Evolutionary conservation across 208 protist species (phyloP).

Genomic region (Leishmania mexicana): DNA sequence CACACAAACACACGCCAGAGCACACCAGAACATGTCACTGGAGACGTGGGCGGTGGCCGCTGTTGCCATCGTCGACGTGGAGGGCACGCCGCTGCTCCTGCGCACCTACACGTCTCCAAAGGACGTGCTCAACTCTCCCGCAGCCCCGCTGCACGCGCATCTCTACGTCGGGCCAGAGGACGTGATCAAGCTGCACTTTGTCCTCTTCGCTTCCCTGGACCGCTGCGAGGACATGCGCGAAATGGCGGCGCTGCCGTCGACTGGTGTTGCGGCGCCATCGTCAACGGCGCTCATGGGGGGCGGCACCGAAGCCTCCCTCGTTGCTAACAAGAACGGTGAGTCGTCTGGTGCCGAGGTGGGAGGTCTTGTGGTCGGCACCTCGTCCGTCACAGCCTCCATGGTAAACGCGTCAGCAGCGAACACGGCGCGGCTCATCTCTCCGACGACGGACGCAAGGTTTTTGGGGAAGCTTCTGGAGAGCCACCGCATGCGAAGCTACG

Average conservation of each 20-base stretch:
- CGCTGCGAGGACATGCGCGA: constrained; percentile 64
- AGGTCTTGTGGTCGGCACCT: neutral
- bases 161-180: constrained; percentile 81
- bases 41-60: constrained; percentile 80
- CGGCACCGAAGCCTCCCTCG: constrained; percentile 15
- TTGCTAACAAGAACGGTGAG: constrained; percentile 3
- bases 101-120: constrained; percentile 67
- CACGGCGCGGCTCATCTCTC: constrained; percentile 29
- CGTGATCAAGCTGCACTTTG: constrained; percentile 70
- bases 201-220: constrained; percentile 81
- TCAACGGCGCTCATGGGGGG: neutral
- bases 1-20: neutral
- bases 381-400: neutral
- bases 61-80: constrained; percentile 61
- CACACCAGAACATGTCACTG: constrained; percentile 14
- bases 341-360: neutral
- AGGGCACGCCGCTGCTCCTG: constrained; percentile 63
- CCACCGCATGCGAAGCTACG: constrained; percentile 71
- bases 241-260: neutral
- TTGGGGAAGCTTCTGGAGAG: constrained; percentile 67
- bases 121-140: constrained; percentile 52
- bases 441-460: constrained; percentile 70
- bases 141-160: constrained; percentile 59
- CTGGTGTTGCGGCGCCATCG: neutral
- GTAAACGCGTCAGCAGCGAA: constrained; percentile 13